A percentile compares a stretch with the other conserved stretches of the same genome.
Evolutionary conservation across 257 asterid species (phyloP).

Genomic region (Craterostigma plantagineum): DNA sequence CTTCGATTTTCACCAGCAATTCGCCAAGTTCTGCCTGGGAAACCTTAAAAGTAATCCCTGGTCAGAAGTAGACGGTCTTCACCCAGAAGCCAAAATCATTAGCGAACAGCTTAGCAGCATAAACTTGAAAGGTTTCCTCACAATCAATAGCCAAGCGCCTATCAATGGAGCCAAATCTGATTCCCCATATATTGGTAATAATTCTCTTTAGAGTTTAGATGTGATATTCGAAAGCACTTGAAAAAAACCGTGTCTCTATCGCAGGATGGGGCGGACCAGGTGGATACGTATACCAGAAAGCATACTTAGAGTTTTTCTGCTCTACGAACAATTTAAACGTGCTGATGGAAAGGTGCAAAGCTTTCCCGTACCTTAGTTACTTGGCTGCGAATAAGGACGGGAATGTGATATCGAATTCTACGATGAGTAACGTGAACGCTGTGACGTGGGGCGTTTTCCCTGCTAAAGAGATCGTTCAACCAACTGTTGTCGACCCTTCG

Average conservation of each 20-base stretch:
- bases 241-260: slow-evolving; percentile 11
- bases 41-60: slow-evolving; percentile 73
- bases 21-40: slow-evolving; percentile 65
- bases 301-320: slow-evolving; percentile 80
- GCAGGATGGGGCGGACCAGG: slow-evolving; percentile 98
- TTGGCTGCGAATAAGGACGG: slow-evolving; percentile 77
- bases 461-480: slow-evolving; percentile 79
- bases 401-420: slow-evolving; percentile 41
- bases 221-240: not conserved
- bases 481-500: slow-evolving; percentile 75
- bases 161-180: slow-evolving; percentile 78
- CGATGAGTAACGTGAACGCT: slow-evolving; percentile 44
- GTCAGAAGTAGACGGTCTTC: slow-evolving; percentile 92
- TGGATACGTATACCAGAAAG: slow-evolving; percentile 90
- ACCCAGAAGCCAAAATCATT: slow-evolving; percentile 79
- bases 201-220: slow-evolving; percentile 1
- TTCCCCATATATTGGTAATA: slow-evolving; percentile 58
- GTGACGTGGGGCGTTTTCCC: slow-evolving; percentile 98
- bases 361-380: slow-evolving; percentile 52
- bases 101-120: slow-evolving; percentile 50
- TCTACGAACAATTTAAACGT: slow-evolving; percentile 42
- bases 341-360: slow-evolving; percentile 42
- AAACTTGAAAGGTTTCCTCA: slow-evolving; percentile 67
- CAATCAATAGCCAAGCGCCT: slow-evolving; percentile 96
- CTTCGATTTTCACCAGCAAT: slow-evolving; percentile 32